Evolutionary conservation across 495 filamentous ascomycete genomes (phyloP).

Genomic region (Penicillium silybi): DNA sequence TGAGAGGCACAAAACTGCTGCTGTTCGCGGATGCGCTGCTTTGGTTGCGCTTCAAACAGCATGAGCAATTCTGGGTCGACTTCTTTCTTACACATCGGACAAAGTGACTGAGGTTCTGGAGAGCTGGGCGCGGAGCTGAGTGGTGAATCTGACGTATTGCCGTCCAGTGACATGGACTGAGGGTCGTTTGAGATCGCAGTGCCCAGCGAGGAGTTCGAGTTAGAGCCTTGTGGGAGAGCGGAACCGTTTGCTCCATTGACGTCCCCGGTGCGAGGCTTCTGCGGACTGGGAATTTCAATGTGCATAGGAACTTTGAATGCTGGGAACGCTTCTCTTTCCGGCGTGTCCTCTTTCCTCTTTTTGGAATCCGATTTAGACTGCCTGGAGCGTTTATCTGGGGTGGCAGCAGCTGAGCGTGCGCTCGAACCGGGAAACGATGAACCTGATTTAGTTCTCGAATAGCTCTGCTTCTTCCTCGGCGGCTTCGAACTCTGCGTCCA

Average conservation of each 20-base stretch:
- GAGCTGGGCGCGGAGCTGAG: slow-evolving; percentile 13
- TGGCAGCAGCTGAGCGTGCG: slow-evolving; percentile 8
- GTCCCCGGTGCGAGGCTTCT: slow-evolving; percentile 6
- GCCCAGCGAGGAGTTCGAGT: slow-evolving; percentile 24
- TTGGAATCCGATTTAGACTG: neutral
- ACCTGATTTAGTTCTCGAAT: slow-evolving; percentile 15
- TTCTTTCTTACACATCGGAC: slow-evolving; percentile 64
- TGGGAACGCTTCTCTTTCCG: neutral
- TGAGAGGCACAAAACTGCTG: slow-evolving; percentile 69
- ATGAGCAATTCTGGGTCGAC: slow-evolving; percentile 53
- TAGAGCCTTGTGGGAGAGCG: slow-evolving; percentile 11
- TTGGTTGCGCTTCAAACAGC: slow-evolving; percentile 40
- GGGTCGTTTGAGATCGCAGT: slow-evolving; percentile 7
- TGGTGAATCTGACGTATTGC: slow-evolving; percentile 3
- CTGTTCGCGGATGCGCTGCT: slow-evolving; percentile 59
- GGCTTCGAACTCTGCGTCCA: slow-evolving; percentile 19
- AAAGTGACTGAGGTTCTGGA: slow-evolving; percentile 28
- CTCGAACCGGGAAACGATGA: slow-evolving; percentile 11
- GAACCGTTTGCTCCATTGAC: slow-evolving; percentile 10
- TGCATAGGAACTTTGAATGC: slow-evolving; percentile 29
- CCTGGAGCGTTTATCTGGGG: slow-evolving; percentile 6
- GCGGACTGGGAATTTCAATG: slow-evolving; percentile 16
- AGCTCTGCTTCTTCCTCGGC: slow-evolving; percentile 10
- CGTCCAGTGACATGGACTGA: slow-evolving; percentile 1
- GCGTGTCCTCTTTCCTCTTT: slow-evolving; percentile 1